These are phyloP conservation scores for Fusarium transvaalense DNA, from an alignment of 2,329 filamentous ascomycete genomes.

Conservation along the genomic window DNA sequence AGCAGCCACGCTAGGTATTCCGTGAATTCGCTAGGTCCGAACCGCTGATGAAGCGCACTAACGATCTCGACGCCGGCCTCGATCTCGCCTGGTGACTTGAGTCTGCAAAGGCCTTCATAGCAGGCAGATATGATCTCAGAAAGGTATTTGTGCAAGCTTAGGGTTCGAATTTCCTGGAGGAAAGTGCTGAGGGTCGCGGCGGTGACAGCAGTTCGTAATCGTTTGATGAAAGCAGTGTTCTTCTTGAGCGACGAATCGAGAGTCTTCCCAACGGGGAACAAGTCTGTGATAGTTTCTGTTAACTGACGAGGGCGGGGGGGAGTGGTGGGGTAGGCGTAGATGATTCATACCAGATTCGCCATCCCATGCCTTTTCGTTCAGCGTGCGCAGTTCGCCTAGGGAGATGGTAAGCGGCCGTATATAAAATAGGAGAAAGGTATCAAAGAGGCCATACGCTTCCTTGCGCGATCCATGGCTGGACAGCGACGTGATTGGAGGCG, in stretches of 20 bases:
- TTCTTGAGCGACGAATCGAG: slow-evolving; percentile 97
- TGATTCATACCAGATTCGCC: slow-evolving; percentile 79
- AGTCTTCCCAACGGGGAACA: slow-evolving; percentile 80
- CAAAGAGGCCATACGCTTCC: slow-evolving; percentile 65
- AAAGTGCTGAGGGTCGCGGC: slow-evolving; percentile 84
- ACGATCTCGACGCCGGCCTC: slow-evolving; percentile 92
- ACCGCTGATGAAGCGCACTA: slow-evolving; percentile 94
- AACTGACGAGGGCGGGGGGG: slow-evolving; percentile 26
- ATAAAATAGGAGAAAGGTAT: not conserved
- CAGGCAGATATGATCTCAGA: slow-evolving; percentile 97
- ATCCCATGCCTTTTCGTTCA: slow-evolving; percentile 90
- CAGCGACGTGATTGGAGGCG: slow-evolving; percentile 47
- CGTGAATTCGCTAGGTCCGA: slow-evolving; percentile 90
- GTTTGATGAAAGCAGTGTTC: slow-evolving; percentile 98
- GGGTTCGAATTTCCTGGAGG: slow-evolving; percentile 86
- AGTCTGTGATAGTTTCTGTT: slow-evolving; percentile 64
- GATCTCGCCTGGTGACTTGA: slow-evolving; percentile 92
- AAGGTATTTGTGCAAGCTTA: slow-evolving; percentile 95
- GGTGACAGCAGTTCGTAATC: slow-evolving; percentile 89
- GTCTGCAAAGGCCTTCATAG: slow-evolving; percentile 91
- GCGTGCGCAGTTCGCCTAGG: slow-evolving; percentile 86
- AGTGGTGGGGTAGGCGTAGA: slow-evolving; percentile 35
- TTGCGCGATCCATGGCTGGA: slow-evolving; percentile 72
- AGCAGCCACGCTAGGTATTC: slow-evolving; percentile 92
- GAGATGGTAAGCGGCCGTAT: slow-evolving; percentile 30